Evolutionary conservation across 2,329 filamentous ascomycete genomes (phyloP), one percentile per base, ranked within the genome.

Genomic region (Alternaria brassicae): DNA sequence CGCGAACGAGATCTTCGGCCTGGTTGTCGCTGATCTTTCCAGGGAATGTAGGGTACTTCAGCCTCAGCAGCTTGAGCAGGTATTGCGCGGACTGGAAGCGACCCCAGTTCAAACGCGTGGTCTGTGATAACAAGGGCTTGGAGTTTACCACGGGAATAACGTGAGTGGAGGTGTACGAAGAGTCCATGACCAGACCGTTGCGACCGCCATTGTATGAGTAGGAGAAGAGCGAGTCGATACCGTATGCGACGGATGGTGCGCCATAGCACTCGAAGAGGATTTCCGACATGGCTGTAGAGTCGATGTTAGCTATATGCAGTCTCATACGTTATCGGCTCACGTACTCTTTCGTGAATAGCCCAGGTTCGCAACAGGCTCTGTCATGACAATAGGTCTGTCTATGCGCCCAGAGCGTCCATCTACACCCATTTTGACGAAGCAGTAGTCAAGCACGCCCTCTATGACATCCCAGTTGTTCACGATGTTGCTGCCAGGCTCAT

Each of bases 401-500:
- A 99, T 88, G 23, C 86, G 83, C 8, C 91, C 92, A 48, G 89
- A 87, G 4, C 83, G 82, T 15, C 88, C 88, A 66, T 96, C 92
- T 68, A 99, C 85, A 4, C 95, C 95, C 54, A 99, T 81, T 80
- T 97, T 98, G 67, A 97, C 84, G 77, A 99, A 99, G 40, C 93
- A 86, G 78, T 97, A 97, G 80, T 99, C 95, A 45, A 99, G 81
- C 5, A 97, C 84, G 58, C 94, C 93, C 78, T 99, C 95, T 88
- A 97, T 93, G 32, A 93, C 93, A 78, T 99, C 95, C 93, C 96
- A 99, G 76, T 98, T 98, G 77, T 92, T 93, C 61, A 98, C 88
- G 47, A 99, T 90, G 65, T 93, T 94, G 42, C 90, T 94, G 23
- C 93, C 93, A 2, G 90, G 86, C 77, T 99, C 95, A 71, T 97